These are phyloP conservation scores for Ceratocystis cubensis DNA, from an alignment of 2,329 filamentous ascomycete species.

Conservation along the genomic window DNA sequence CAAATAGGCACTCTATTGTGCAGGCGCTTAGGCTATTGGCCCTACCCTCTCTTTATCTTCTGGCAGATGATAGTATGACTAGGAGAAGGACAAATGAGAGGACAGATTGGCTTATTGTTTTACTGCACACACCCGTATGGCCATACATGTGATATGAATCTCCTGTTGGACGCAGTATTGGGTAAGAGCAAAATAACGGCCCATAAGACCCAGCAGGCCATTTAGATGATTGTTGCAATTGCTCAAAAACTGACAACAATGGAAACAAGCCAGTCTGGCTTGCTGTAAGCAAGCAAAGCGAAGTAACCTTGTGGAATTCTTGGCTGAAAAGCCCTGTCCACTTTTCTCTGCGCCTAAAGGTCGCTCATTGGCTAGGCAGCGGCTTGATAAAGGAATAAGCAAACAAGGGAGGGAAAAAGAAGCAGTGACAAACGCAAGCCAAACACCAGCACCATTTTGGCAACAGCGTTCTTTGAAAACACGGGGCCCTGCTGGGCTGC, in stretches of 20 bases:
- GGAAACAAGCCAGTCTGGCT: not conserved
- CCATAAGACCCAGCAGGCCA: not conserved
- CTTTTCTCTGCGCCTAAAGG: not conserved
- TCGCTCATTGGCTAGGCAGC: not conserved
- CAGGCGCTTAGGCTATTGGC: no score
- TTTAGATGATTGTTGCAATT: not conserved
- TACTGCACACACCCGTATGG: not conserved
- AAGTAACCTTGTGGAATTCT: not conserved
- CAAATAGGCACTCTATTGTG: no score
- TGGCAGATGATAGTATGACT: no score
- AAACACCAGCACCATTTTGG: not conserved
- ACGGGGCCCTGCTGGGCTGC: not conserved
- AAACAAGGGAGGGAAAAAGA: not conserved
- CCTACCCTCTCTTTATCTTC: no score
- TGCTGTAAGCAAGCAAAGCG: not conserved
- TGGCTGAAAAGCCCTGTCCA: not conserved
- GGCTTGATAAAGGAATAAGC: conserved; percentile 1
- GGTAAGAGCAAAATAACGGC: not conserved
- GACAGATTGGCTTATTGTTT: not conserved
- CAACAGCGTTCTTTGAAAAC: not conserved
- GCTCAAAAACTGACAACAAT: not conserved
- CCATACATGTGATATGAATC: not conserved
- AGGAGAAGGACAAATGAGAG: not conserved
- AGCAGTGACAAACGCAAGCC: not conserved
- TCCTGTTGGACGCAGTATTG: no score